phyloP scores from a whole-genome alignment of 2,329 filamentous ascomycete genomes.

The Aulographum hederae region DNA sequence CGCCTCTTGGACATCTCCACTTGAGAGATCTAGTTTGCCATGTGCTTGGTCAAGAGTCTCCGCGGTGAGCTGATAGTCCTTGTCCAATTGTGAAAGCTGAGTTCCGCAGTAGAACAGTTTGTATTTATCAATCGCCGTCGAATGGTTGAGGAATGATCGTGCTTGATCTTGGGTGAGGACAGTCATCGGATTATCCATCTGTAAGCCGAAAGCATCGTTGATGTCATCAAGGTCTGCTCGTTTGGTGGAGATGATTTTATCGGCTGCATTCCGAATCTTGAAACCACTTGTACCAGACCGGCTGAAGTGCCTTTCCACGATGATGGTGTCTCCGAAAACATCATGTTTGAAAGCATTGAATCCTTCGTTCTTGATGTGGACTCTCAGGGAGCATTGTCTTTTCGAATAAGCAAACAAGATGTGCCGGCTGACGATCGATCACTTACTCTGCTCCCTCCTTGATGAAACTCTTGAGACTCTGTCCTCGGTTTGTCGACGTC shows the following conservation, averaged over 20 bases:
- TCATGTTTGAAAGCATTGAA: constrained; percentile 69
- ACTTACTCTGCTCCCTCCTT: constrained; percentile 68
- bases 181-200: constrained; percentile 94
- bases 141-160: constrained; percentile 76
- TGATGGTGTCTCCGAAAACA: constrained; percentile 67
- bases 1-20: not conserved
- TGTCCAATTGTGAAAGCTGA: constrained; percentile 77
- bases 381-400: constrained; percentile 44
- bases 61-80: constrained; percentile 73
- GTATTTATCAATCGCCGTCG: constrained; percentile 72
- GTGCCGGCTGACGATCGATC: not conserved
- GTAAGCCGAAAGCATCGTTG: constrained; percentile 77
- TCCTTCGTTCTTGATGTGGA: constrained; percentile 83
- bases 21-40: constrained; percentile 11
- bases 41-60: constrained; percentile 30
- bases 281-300: constrained; percentile 60
- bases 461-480: constrained; percentile 74
- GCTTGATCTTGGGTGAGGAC: constrained; percentile 92
- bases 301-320: constrained; percentile 79
- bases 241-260: constrained; percentile 59
- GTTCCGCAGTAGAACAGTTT: constrained; percentile 93
- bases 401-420: constrained; percentile 2
- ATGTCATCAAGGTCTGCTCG: constrained; percentile 82
- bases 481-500: constrained; percentile 77
- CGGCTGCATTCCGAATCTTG: constrained; percentile 61